Evolutionary conservation across 2,329 filamentous ascomycete genomes (phyloP).

Genomic region (Aspergillus pseudoviridinutans): DNA sequence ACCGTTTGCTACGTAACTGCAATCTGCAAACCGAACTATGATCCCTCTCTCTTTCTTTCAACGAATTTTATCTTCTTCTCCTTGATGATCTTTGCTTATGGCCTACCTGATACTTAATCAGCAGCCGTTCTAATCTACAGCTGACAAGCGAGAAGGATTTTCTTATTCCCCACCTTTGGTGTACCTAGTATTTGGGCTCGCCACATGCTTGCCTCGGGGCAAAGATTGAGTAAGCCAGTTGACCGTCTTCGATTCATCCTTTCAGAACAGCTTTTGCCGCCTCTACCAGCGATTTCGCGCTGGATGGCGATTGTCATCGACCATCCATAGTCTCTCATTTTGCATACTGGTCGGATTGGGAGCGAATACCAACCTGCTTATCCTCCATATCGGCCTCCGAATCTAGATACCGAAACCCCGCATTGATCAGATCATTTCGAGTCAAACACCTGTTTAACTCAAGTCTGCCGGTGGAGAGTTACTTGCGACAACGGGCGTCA

Average conservation of each 20-base stretch:
- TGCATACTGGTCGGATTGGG: not conserved
- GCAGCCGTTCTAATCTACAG: not conserved
- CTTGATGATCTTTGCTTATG: not conserved
- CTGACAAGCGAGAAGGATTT: not conserved
- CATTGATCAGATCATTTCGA: constrained; percentile 12
- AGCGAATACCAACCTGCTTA: not conserved
- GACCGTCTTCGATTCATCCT: constrained; percentile 1
- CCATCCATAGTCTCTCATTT: constrained; percentile 16
- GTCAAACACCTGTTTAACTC: constrained; percentile 14
- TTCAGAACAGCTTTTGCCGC: not conserved
- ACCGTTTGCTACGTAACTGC: not conserved
- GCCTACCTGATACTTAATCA: not conserved
- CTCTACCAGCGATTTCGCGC: constrained; percentile 2
- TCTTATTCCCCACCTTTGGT: not conserved
- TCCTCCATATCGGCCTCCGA: not conserved
- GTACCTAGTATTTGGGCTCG: not conserved
- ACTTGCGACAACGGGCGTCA: not conserved
- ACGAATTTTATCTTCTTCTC: not conserved
- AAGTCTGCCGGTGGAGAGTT: constrained; percentile 10
- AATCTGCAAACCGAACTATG: not conserved
- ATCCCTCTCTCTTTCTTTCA: not conserved
- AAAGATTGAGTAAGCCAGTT: constrained; percentile 9
- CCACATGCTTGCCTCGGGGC: constrained; percentile 11
- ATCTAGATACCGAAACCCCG: constrained; percentile 11
- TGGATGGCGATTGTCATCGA: not conserved